Evolutionary conservation across 2,329 filamentous ascomycete species (phyloP), one percentile per base, ranked within the genome.

Genomic region (Arthroderma sp.): DNA sequence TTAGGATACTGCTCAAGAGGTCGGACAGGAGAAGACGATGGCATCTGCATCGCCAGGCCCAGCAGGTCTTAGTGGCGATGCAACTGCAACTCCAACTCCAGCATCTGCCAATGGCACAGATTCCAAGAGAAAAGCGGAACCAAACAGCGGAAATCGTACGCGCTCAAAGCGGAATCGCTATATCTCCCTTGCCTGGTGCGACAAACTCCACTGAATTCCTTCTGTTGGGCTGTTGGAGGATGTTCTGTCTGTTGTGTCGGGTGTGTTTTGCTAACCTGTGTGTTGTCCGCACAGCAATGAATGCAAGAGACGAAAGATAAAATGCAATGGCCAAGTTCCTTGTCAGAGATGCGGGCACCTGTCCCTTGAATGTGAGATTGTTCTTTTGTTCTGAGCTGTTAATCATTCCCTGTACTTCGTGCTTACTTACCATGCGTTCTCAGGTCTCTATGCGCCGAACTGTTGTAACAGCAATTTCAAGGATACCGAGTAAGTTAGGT

Each of bases 381-480:
- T 41, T 36, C 11, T 2, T n/a, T 37, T 42, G 31, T 6, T 4
- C 34, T 38, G 15, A 22, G 15, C 15, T 22, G 15, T 22, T 29
- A 15, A 31, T n/a, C n/a, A 11, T 31, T 38, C 11, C 22, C 34
- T 22, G 6, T 11, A 29, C 11, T 36, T 8, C 29, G 34, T 38
- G 38, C 38, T 29, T 45, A 45, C 36, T 31, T 5, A 6, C 11
- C n/a, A 10, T 40, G n/a, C 15, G 8, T 36, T 37, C 15, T 22
- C 42, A 68, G 65, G 75, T 57, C 64, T 77, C 47, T 82, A 82
- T 65, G 74, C 77, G 48, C 76, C 77, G 4, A 82, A 81, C 56
- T 81, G 78, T 66, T 80, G 77, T 61, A 70, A 64, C 50, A 88
- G 78, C 68, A 86, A 77, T 62, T 87, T 94, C 72, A 91, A 89